Evolutionary conservation across 345 rosid species (phyloP).

Genomic region (Lenwebbia sp.): DNA sequence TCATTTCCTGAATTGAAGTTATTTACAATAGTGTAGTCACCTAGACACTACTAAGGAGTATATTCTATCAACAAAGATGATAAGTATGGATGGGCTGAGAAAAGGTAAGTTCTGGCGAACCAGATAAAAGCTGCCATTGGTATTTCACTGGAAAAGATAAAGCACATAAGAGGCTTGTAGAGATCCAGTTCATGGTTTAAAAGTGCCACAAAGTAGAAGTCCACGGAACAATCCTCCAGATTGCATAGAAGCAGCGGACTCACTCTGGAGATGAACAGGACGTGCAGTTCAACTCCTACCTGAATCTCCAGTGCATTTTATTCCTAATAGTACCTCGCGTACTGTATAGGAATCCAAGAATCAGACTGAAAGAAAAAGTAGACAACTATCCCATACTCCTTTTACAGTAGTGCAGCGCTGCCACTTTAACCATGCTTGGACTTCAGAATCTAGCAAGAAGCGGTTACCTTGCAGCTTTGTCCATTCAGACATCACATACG

Average conservation of each 20-base stretch:
- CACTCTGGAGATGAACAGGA: not conserved
- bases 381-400: not conserved
- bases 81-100: no score
- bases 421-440: not conserved
- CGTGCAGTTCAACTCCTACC: not conserved
- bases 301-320: not conserved
- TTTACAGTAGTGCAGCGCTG: not conserved
- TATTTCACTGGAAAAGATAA: no score
- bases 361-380: not conserved
- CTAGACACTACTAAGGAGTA: no score
- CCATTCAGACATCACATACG: conserved; percentile 89
- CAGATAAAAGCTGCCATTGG: no score
- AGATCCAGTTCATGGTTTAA: not conserved
- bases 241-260: not conserved
- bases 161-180: not conserved
- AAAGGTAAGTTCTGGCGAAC: no score
- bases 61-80: no score
- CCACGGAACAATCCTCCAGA: not conserved
- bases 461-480: conserved; percentile 70
- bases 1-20: no score
- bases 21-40: no score
- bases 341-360: not conserved
- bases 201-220: not conserved
- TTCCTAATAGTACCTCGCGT: not conserved
- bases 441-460: not conserved